A percentile compares a stretch with the other conserved stretches of the same genome.
phyloP scores from a whole-genome alignment of 352 stramenopile genomes.

The Phytophthora sp. region DNA sequence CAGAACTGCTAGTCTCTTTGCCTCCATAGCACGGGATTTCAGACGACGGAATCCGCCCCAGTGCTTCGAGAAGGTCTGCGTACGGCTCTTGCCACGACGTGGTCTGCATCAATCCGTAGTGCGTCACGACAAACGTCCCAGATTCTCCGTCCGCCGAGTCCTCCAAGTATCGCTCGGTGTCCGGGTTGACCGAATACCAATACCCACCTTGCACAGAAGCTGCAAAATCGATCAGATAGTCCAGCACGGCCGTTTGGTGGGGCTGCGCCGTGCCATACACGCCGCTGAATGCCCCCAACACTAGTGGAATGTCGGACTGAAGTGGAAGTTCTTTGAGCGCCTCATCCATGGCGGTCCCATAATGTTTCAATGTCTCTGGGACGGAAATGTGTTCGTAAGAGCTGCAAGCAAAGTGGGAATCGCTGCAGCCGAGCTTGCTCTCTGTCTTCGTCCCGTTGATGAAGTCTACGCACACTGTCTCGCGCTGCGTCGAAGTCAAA shows the following conservation, averaged over 20 bases:
- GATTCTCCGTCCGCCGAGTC: constrained; percentile 48
- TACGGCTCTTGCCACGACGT: constrained; percentile 64
- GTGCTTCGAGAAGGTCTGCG: constrained; percentile 49
- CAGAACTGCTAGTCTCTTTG: constrained; percentile 9
- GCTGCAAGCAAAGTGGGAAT: constrained; percentile 46
- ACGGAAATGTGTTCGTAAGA: constrained; percentile 47
- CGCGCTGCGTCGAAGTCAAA: constrained; percentile 10
- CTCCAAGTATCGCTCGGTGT: constrained; percentile 64
- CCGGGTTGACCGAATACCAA: constrained; percentile 71
- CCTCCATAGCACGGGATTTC: constrained; percentile 70
- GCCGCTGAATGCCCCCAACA: constrained; percentile 69
- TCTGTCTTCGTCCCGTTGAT: constrained; percentile 40
- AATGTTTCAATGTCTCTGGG: constrained; percentile 32
- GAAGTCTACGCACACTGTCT: constrained; percentile 52
- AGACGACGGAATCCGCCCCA: constrained; percentile 47
- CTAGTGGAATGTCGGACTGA: constrained; percentile 41
- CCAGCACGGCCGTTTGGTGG: constrained; percentile 59
- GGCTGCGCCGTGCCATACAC: constrained; percentile 63
- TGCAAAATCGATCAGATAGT: constrained; percentile 69
- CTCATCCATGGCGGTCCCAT: constrained; percentile 50
- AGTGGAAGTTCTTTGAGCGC: constrained; percentile 44
- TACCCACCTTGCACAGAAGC: constrained; percentile 59
- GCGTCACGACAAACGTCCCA: constrained; percentile 54
- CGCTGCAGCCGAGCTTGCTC: constrained; percentile 44
- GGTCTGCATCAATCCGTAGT: constrained; percentile 64